phyloP scores from a whole-genome alignment of 306 rosid genomes.

The Fragaria ananassa region DNA sequence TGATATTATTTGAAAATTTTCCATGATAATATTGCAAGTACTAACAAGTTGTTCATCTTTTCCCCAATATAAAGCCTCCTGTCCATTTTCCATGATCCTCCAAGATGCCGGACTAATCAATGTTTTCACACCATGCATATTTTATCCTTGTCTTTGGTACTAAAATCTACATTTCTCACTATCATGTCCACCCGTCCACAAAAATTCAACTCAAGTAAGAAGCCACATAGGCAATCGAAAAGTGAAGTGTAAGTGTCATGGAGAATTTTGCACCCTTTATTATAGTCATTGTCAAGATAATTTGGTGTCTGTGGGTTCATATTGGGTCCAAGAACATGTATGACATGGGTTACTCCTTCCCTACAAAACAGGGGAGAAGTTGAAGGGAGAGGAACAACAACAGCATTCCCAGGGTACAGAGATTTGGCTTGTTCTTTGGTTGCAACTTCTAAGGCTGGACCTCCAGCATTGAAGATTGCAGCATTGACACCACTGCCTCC shows the following conservation, averaged over 20 bases:
- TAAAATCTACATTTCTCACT: no score
- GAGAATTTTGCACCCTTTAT: conserved; percentile 70
- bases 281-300: conserved; percentile 72
- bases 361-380: conserved; percentile 69
- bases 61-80: no score
- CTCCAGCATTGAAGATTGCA: conserved; percentile 83
- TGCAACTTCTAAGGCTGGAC: conserved; percentile 68
- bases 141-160: no score
- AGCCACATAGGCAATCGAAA: no score
- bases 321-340: conserved; percentile 96
- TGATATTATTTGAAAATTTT: no score
- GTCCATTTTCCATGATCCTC: no score
- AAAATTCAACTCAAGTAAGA: no score
- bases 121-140: no score
- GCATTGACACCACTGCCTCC: conserved; percentile 97
- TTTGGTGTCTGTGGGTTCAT: conserved; percentile 87
- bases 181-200: no score
- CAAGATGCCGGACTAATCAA: no score
- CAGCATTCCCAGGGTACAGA: conserved; percentile 68
- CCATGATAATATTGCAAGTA: no score
- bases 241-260: conserved; percentile 65
- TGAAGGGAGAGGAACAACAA: conserved; percentile 65
- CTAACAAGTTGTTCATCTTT: no score
- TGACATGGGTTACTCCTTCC: conserved; percentile 88
- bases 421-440: conserved; percentile 66